phyloP scores from a whole-genome alignment of 2,329 filamentous ascomycete genomes.

The Microdochium nivale region DNA sequence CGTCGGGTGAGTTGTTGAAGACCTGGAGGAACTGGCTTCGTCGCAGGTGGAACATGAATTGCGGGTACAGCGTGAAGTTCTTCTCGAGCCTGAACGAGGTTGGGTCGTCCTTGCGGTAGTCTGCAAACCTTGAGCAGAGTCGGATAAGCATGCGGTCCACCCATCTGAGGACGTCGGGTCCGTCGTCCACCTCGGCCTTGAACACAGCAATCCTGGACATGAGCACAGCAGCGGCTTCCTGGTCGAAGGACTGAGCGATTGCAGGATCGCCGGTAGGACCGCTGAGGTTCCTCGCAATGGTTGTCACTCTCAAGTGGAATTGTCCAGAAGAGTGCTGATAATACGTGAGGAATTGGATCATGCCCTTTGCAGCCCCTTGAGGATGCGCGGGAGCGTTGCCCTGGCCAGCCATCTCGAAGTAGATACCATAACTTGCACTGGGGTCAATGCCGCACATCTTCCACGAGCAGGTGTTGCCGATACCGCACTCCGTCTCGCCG shows the following conservation, averaged over 20 bases:
- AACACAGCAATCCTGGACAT: constrained; percentile 99
- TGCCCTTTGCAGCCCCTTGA: constrained; percentile 80
- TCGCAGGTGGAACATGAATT: constrained; percentile 99
- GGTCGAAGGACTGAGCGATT: constrained; percentile 94
- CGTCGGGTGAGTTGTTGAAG: constrained; percentile 98
- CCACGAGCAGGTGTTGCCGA: constrained; percentile 98
- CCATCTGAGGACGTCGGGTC: constrained; percentile 96
- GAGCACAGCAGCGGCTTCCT: constrained; percentile 92
- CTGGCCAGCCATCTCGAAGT: constrained; percentile 96
- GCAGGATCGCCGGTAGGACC: constrained; percentile 91
- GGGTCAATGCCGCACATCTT: constrained; percentile 99
- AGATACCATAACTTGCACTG: constrained; percentile 85
- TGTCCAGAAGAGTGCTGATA: constrained; percentile 97
- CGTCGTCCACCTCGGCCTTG: constrained; percentile 97
- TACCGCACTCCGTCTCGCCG: constrained; percentile 95
- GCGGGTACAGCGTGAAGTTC: constrained; percentile 97
- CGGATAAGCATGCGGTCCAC: constrained; percentile 98
- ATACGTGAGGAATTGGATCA: constrained; percentile 98
- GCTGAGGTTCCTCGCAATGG: constrained; percentile 82
- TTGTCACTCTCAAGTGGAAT: constrained; percentile 93
- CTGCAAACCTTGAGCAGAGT: constrained; percentile 90
- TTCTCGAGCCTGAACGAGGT: constrained; percentile 95
- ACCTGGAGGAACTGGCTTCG: constrained; percentile 97
- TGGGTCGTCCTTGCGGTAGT: constrained; percentile 96
- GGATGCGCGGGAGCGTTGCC: constrained; percentile 70